Base-by-base conservation (phyloP, 2,329 filamentous ascomycete genomes). In the Colletotrichum siamense region DNA sequence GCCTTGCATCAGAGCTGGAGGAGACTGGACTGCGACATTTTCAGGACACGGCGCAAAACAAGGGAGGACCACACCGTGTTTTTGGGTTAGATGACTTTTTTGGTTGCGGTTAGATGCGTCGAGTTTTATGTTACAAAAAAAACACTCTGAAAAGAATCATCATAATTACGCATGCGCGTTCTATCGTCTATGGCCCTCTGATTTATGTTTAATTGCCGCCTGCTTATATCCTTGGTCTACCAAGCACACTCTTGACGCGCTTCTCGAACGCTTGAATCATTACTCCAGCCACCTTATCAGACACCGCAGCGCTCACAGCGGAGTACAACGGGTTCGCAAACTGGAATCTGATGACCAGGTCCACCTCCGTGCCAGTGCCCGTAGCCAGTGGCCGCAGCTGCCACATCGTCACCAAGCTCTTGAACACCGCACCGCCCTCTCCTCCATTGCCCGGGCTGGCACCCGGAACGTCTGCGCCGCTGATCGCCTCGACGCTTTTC, bases 251-350 rank as follows among this genome's bases (percentile, higher is more conserved):
- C 82, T 88, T 88, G 8, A 97, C 96, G 81, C 95, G 90, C 85
- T 92, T 91, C 87, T 98, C 96, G 87, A 99, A 99, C 1, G 97
- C 96, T 84, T 95, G 93, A 79, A 99, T 94, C 96, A 99, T 98
- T 78, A 94, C 89, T 6, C 92, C 93, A 2, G 95, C 96, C 78
- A 98, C 92, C 85, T 95, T 95, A 36, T 95, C 94, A 79, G 95
- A 95, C 28, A 97, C 93, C 39, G 95, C 94, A 49, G 92, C 90
- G 83, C 96, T 97, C 82, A 98, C 88, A 24, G 94, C 92, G 57
- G 93, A 93, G 86, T 98, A 98, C 73, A 98, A 84, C n/a, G 96
- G 95, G 85, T 96, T 99, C 80, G 92, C 90, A 83, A 99, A 98
- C 84, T 94, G 92, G 83, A 96, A 98, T 78, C 93, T 91, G 79